Conservation (phyloP, 2,329 filamentous ascomycete genomes). For the Penicillium sp. region DNA sequence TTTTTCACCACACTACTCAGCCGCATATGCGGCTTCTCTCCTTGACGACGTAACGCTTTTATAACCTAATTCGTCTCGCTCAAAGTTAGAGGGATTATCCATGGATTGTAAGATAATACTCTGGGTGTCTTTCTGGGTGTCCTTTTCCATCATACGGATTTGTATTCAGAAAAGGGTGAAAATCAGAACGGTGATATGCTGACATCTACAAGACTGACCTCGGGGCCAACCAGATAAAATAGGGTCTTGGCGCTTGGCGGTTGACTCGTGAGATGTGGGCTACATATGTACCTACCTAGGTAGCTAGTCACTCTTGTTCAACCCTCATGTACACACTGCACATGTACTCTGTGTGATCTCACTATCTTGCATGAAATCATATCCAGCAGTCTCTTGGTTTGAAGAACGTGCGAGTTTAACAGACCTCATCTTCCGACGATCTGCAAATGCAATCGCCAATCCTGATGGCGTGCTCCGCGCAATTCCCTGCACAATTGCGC, state of each 20-base stretch:
- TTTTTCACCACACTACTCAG: no score
- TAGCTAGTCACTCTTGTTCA: background rate
- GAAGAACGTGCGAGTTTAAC: background rate
- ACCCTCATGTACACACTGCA: background rate
- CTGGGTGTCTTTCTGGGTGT: no score
- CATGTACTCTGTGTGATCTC: no score
- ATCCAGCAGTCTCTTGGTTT: background rate
- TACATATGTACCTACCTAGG: background rate
- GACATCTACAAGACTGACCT: no score
- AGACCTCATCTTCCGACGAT: background rate
- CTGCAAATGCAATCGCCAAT: slow-evolving; percentile 11
- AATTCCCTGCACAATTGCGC: slow-evolving; percentile 14
- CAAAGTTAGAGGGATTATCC: no score
- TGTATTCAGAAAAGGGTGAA: no score
- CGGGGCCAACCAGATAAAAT: background rate
- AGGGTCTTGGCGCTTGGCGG: background rate
- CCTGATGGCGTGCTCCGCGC: slow-evolving; percentile 17
- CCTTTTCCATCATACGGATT: no score
- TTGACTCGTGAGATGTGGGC: background rate
- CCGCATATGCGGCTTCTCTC: no score
- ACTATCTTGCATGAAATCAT: background rate
- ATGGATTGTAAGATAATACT: no score
- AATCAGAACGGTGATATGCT: no score
- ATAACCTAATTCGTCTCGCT: no score
- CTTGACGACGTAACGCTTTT: no score